A percentile compares a stretch with the other conserved stretches of the same genome.
Evolutionary conservation across 192 early-diverging fungal genomes (phyloP).

Genomic region (Helicostylum pulchrum): DNA sequence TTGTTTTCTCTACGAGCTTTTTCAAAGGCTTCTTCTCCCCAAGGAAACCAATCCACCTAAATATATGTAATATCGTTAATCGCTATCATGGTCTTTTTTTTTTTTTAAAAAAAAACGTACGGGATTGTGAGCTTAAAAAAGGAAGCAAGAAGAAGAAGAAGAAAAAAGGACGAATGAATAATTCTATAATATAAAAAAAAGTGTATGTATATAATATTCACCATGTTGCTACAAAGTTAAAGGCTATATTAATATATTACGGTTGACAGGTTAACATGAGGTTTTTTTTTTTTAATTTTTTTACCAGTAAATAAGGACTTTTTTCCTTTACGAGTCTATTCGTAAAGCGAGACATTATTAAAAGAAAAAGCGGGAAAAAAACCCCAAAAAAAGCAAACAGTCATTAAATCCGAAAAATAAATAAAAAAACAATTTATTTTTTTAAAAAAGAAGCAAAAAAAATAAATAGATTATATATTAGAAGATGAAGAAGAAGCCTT

Average conservation of each 20-base stretch:
- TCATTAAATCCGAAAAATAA: neutral
- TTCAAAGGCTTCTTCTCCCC: slow-evolving; percentile 60
- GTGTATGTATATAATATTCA: slow-evolving; percentile 8
- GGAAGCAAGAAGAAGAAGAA: neutral
- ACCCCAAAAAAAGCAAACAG: neutral
- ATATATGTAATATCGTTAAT: neutral
- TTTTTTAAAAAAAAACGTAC: slow-evolving; percentile 24
- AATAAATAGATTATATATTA: neutral
- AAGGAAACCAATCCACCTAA: slow-evolving; percentile 64
- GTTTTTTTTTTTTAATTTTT: neutral
- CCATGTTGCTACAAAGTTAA: slow-evolving; percentile 35
- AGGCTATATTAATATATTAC: too few relatives aligned
- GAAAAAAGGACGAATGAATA: too few relatives aligned
- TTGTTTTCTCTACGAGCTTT: slow-evolving; percentile 52
- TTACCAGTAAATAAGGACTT: slow-evolving; percentile 57
- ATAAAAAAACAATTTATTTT: neutral
- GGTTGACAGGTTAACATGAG: too few relatives aligned
- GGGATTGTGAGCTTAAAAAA: slow-evolving; percentile 42
- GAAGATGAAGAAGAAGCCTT: slow-evolving; percentile 7
- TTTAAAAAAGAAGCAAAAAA: neutral
- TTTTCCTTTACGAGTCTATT: slow-evolving; percentile 55
- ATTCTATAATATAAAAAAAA: neutral
- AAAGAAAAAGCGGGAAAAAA: neutral
- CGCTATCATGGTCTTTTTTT: neutral
- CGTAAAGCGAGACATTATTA: slow-evolving; percentile 26